Conservation (phyloP, 805 yeast genomes). For the Cyberlindnera euphorbiiphila region DNA sequence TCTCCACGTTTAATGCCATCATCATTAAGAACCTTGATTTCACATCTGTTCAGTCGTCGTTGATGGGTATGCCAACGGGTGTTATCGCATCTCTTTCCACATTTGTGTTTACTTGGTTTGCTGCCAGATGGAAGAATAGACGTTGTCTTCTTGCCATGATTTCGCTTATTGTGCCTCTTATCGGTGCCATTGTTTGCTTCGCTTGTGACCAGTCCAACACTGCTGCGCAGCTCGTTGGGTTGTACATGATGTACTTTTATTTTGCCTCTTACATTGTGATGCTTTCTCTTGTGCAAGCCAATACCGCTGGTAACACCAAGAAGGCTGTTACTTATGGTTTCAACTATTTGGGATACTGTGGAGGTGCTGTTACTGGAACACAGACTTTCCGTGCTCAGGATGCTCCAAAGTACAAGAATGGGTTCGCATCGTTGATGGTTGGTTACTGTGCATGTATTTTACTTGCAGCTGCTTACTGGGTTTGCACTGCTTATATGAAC, state of each 20-base stretch:
- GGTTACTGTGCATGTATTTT: slow-evolving; percentile 39
- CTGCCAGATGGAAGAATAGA: slow-evolving; percentile 30
- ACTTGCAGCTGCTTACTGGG: slow-evolving; percentile 33
- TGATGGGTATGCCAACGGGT: slow-evolving; percentile 30
- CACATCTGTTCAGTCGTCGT: slow-evolving; percentile 24
- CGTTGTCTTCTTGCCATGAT: slow-evolving; percentile 27
- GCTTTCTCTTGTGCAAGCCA: slow-evolving; percentile 35
- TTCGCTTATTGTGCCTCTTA: slow-evolving; percentile 28
- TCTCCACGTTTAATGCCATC: slow-evolving; percentile 28
- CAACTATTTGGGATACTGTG: slow-evolving; percentile 37
- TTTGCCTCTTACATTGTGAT: slow-evolving; percentile 32
- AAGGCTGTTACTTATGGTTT: slow-evolving; percentile 35
- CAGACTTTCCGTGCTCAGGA: slow-evolving; percentile 41
- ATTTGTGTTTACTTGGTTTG: slow-evolving; percentile 31
- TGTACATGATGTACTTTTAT: slow-evolving; percentile 33
- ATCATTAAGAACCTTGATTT: slow-evolving; percentile 26
- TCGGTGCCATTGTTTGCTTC: slow-evolving; percentile 28
- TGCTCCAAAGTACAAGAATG: slow-evolving; percentile 40
- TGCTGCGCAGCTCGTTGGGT: slow-evolving; percentile 29
- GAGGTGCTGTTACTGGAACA: slow-evolving; percentile 45
- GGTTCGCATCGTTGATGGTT: slow-evolving; percentile 41
- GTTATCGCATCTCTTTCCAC: slow-evolving; percentile 31
- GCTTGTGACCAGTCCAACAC: slow-evolving; percentile 19
- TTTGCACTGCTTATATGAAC: slow-evolving; percentile 33
- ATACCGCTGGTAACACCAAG: slow-evolving; percentile 46